Conservation (phyloP, 2,329 filamentous ascomycete species). For the Microcyclospora tardicrescens region DNA sequence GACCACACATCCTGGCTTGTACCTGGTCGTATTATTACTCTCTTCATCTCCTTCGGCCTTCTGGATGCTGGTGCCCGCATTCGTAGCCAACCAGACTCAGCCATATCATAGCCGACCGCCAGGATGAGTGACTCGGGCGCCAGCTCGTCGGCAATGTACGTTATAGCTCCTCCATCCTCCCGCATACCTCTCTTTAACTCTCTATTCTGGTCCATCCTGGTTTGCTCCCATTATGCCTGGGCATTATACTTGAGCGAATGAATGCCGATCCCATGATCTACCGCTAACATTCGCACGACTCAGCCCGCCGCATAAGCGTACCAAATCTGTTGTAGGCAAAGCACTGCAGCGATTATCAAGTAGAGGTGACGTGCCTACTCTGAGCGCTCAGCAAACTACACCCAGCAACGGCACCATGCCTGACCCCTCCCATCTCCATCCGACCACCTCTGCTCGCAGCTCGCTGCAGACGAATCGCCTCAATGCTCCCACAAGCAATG, state of each 20-base stretch:
- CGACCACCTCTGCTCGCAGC: slow-evolving; percentile 12
- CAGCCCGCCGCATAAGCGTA: slow-evolving; percentile 26
- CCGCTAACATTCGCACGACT: too few species aligned
- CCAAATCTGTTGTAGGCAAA: slow-evolving; percentile 40
- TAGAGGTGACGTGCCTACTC: slow-evolving; percentile 29
- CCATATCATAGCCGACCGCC: too few species aligned
- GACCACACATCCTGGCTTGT: too few species aligned
- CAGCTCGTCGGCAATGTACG: not conserved
- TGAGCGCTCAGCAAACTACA: slow-evolving; percentile 4
- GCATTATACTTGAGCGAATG: not conserved
- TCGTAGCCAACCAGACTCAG: too few species aligned
- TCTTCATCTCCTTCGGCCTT: too few species aligned
- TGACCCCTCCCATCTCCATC: slow-evolving; percentile 9
- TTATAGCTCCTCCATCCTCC: not conserved
- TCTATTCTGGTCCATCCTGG: not conserved
- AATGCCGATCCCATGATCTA: too few species aligned
- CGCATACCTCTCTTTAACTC: not conserved
- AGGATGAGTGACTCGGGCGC: not conserved
- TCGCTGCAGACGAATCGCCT: slow-evolving; percentile 15
- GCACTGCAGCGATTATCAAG: slow-evolving; percentile 41
- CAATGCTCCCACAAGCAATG: slow-evolving; percentile 1
- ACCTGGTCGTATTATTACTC: too few species aligned
- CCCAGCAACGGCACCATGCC: slow-evolving; percentile 5
- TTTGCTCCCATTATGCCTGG: not conserved
- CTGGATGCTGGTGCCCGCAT: too few species aligned